These are phyloP conservation scores for Colletotrichum sp. DNA, from an alignment of 2,329 filamentous ascomycete species.

Conservation along the genomic window DNA sequence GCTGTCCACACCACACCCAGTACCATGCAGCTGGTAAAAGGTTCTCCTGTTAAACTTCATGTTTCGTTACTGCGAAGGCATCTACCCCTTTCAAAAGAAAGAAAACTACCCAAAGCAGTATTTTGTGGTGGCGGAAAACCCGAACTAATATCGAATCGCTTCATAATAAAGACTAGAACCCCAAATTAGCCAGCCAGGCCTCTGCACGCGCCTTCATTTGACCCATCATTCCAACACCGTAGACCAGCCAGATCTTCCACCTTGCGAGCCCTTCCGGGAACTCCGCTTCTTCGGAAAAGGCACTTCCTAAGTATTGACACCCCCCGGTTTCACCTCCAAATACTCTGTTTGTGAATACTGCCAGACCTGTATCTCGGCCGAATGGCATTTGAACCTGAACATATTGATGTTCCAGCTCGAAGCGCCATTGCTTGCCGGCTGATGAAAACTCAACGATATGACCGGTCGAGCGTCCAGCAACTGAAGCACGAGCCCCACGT, in stretches of 20 bases:
- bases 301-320: not conserved
- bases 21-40: not conserved
- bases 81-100: not conserved
- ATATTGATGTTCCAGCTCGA: not conserved
- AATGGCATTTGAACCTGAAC: not conserved
- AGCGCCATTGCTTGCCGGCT: not conserved
- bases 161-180: not conserved
- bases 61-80: not conserved
- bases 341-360: not conserved
- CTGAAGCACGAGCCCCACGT: not conserved
- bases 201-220: not conserved
- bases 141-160: not conserved
- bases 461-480: not conserved
- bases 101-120: not conserved
- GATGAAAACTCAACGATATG: not conserved
- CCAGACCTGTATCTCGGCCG: not conserved
- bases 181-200: not conserved
- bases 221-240: not conserved
- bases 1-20: not conserved
- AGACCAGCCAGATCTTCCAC: conserved; percentile 4
- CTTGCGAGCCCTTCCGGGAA: not conserved
- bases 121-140: not conserved
- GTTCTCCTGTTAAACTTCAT: not conserved
- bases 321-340: not conserved
- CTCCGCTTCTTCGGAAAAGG: not conserved